Evolutionary conservation across 1,139 yeast species (phyloP).

Genomic region (Geotrichum macrosporum): DNA sequence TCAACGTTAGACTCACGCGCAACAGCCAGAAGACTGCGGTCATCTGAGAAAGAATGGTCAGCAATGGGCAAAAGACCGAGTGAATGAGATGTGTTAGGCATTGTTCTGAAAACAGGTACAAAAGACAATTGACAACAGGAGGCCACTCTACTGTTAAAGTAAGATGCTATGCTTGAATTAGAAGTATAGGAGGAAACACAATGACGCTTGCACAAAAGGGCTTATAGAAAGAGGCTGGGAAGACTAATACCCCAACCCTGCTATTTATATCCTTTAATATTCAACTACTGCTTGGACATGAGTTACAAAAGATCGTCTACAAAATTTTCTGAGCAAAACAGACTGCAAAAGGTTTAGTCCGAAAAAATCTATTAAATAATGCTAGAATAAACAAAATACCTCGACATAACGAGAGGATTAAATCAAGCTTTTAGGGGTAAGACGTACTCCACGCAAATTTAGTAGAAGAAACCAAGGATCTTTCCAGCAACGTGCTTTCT

Average conservation of each 20-base stretch:
- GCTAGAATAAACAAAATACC: constrained; percentile 11
- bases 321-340: no score
- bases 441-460: constrained; percentile 29
- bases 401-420: constrained; percentile 6
- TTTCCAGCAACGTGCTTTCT: constrained; percentile 99
- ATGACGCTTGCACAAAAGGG: no score
- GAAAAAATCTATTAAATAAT: constrained; percentile 10
- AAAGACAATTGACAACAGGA: constrained; percentile 22
- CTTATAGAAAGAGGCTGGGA: constrained; percentile 1
- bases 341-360: neutral
- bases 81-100: constrained; percentile 43
- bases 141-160: constrained; percentile 26
- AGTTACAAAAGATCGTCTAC: no score
- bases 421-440: constrained; percentile 1
- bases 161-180: no score
- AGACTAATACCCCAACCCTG: constrained; percentile 2
- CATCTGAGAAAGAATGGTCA: constrained; percentile 82
- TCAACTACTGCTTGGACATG: no score
- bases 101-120: constrained; percentile 19
- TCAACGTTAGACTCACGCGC: constrained; percentile 76
- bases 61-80: constrained; percentile 83
- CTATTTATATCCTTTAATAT: no score
- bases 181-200: no score
- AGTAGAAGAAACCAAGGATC: constrained; percentile 94
- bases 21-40: constrained; percentile 65